phyloP scores from a whole-genome alignment of 768 basidiomycete species.

The Lactarius psammicola region DNA sequence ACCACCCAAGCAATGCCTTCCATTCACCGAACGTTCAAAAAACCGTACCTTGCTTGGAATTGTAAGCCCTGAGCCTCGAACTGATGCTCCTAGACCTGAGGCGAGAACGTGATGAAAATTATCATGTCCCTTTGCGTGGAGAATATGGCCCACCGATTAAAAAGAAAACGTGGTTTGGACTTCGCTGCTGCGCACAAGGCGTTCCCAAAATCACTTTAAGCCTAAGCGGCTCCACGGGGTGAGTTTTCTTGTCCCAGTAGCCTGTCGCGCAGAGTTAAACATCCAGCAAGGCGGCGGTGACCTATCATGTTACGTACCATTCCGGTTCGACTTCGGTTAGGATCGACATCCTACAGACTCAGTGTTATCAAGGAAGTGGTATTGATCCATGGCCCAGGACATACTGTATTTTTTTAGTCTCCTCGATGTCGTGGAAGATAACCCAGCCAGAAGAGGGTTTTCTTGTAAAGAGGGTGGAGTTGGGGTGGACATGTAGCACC shows the following conservation, averaged over 20 bases:
- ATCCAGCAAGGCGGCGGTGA: background rate
- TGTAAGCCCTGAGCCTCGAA: too few relatives aligned
- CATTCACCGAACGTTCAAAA: background rate
- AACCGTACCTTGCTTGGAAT: background rate
- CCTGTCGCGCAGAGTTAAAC: slow-evolving; percentile 14
- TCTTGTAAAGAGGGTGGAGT: slow-evolving; percentile 89
- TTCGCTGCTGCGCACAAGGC: background rate
- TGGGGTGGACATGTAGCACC: slow-evolving; percentile 89
- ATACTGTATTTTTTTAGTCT: slow-evolving; percentile 92
- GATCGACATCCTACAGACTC: slow-evolving; percentile 69
- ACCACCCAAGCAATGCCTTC: slow-evolving; percentile 2
- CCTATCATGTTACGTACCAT: slow-evolving; percentile 52
- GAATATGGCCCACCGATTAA: background rate
- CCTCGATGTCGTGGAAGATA: slow-evolving; percentile 92
- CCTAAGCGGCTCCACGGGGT: background rate
- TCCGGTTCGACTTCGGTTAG: slow-evolving; percentile 94
- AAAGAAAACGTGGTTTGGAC: background rate
- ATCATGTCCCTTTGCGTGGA: background rate
- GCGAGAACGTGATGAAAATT: background rate
- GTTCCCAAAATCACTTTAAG: background rate
- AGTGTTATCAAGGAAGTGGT: slow-evolving; percentile 27
- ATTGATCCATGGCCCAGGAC: slow-evolving; percentile 32
- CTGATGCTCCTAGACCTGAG: background rate
- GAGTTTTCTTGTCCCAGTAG: slow-evolving; percentile 15
- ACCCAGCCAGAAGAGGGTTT: slow-evolving; percentile 93